phyloP scores from a whole-genome alignment of 2,329 filamentous ascomycete species.

The Huntiella omanensis region DNA sequence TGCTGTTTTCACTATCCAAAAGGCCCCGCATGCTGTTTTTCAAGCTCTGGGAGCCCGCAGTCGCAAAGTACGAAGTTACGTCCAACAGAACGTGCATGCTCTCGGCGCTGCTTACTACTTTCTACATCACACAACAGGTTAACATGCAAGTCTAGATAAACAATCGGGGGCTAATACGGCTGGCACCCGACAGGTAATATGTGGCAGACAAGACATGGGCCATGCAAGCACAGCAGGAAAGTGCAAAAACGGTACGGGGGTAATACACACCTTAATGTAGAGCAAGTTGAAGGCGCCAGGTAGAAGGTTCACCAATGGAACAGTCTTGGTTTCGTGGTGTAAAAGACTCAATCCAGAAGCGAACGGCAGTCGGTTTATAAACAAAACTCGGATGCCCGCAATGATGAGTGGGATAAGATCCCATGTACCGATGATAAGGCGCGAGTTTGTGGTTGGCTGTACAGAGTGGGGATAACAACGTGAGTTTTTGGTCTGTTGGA shows the following conservation, averaged over 20 bases:
- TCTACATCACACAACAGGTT: constrained; percentile 3
- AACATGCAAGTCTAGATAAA: not conserved
- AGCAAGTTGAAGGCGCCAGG: constrained; percentile 9
- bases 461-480: not conserved
- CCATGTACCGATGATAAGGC: not conserved
- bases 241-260: too few relatives aligned
- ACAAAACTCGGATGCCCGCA: constrained; percentile 1
- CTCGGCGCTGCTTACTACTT: constrained; percentile 1
- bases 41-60: constrained; percentile 8
- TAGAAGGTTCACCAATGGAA: constrained; percentile 8
- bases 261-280: constrained; percentile 6
- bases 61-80: constrained; percentile 10
- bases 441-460: not conserved
- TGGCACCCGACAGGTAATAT: too few relatives aligned
- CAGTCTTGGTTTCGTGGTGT: not conserved
- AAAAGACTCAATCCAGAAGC: constrained; percentile 12
- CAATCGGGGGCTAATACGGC: too few relatives aligned
- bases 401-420: constrained; percentile 3
- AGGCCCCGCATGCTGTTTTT: constrained; percentile 4
- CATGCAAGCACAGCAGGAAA: too few relatives aligned
- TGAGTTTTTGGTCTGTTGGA: not conserved
- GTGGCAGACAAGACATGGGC: too few relatives aligned
- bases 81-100: constrained; percentile 10
- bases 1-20: not conserved
- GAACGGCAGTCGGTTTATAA: not conserved